Base-by-base conservation (phyloP, 1,284 basidiomycete species). In the Malassezia dermatis region DNA sequence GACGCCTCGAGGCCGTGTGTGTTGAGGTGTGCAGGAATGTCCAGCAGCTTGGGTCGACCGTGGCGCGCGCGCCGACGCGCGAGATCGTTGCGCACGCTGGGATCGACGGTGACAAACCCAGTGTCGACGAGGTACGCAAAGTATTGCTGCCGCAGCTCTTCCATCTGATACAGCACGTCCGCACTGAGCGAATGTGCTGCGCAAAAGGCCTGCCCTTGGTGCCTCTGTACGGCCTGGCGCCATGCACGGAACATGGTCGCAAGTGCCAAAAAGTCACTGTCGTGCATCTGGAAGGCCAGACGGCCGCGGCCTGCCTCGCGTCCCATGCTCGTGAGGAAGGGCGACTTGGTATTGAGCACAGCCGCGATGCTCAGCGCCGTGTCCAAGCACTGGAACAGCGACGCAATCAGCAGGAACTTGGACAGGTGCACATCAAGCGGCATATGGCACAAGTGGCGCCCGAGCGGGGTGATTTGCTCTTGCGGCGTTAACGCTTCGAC, bases 401-500 rank as follows among this genome's bases (percentile, higher is more conserved):
- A 84, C 0, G 91, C 86, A 26, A 86, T 82, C 26, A 98, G 79
- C 19, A 98, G 78, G 74, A 98, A 89, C 77, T 98, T 96, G 47
- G 88, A 91, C 17, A 98, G 82, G 72, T 98, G 89, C 26, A 98
- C 91, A 70, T 99, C 94, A 44, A 88, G 89, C 0, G 94, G 94
- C 42, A 99, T 79, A 72, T 89, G 88, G 77, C 88, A 89, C 42
- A 99, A 79, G 28, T 95, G 79, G 10, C 86, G 80, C 28, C 94
- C 94, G 80, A 98, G 86, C 0, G 90, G 85, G 2, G 94, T 98
- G 65, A 99, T 95, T 30, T 95, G 89, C 74, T 96, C 90, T 1
- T 78, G 79, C 0, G 81, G 67, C 1, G 89, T 95, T 49, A 99
- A 77, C 4, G 93, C 89, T 59, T 86, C 82, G 31, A 89, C 89